phyloP scores from a whole-genome alignment of 768 basidiomycete genomes.

The Boletus barrowsii region DNA sequence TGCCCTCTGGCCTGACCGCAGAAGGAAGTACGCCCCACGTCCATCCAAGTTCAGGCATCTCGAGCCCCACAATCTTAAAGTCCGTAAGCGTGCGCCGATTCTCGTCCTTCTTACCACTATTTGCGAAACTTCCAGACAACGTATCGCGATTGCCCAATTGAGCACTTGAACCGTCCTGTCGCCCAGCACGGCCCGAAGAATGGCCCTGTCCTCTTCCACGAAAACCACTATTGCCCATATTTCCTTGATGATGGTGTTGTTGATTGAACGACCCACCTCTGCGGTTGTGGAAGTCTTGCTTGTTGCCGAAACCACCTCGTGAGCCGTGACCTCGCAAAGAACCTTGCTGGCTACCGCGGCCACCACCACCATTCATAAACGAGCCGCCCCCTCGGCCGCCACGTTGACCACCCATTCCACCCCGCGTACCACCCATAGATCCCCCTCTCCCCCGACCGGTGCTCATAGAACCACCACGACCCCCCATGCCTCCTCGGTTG shows the following conservation, averaged over 20 bases:
- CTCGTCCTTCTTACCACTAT: slow-evolving; percentile 78
- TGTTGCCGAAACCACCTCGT: slow-evolving; percentile 61
- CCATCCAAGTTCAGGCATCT: slow-evolving; percentile 82
- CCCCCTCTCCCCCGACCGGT: slow-evolving; percentile 46
- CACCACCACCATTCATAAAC: slow-evolving; percentile 35
- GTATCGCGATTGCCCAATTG: slow-evolving; percentile 52
- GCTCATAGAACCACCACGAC: slow-evolving; percentile 37
- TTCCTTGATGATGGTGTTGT: slow-evolving; percentile 35
- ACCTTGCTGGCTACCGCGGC: slow-evolving; percentile 47
- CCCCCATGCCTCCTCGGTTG: slow-evolving; percentile 45
- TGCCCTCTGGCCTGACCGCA: slow-evolving; percentile 35
- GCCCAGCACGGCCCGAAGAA: slow-evolving; percentile 35
- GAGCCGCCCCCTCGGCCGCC: slow-evolving; percentile 39
- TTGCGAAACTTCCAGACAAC: slow-evolving; percentile 41
- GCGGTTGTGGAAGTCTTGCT: slow-evolving; percentile 62
- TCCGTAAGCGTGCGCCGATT: slow-evolving; percentile 92
- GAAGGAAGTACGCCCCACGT: slow-evolving; percentile 70
- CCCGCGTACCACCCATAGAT: slow-evolving; percentile 42
- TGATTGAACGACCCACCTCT: slow-evolving; percentile 61
- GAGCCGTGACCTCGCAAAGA: slow-evolving; percentile 62
- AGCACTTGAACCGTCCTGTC: slow-evolving; percentile 34
- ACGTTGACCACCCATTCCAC: slow-evolving; percentile 42
- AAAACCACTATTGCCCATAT: slow-evolving; percentile 41
- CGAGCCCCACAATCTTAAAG: slow-evolving; percentile 93
- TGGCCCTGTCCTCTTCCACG: slow-evolving; percentile 66